Base-by-base conservation (phyloP, 1,284 basidiomycete genomes). In the Erythrobasidium hasegawianum region DNA sequence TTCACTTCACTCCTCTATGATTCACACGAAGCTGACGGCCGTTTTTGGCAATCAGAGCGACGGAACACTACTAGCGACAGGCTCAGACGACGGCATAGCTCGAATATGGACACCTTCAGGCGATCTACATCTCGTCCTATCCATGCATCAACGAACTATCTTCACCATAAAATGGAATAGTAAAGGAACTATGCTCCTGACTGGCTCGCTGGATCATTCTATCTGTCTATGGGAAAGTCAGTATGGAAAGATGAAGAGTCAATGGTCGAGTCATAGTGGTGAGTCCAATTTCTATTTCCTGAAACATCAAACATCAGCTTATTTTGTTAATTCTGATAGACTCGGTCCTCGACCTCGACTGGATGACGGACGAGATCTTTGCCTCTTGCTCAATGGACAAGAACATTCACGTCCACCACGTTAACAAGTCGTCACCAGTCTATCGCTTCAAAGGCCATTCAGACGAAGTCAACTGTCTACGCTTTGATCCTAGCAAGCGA, bases 321-420 rank as follows among this genome's bases (percentile, higher is more conserved):
- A n/a, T n/a, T n/a, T n/a, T n/a, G n/a, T n/a, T n/a, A n/a, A n/a
- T n/a, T 33, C 16, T n/a, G 22, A 26, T 67, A 84, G 87, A 86
- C 75, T 87, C 86, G 72, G 88, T 88, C 75, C 76, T 90, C 73
- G 89, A 91, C 72, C 82, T 87, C n/a, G 88, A 88, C 67, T 91
- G 89, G 89, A 72, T 90, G 38, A 83, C 84, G 64, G 85, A 88
- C 20, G 80, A 81, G 20, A 83, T 81, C 4, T 91, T 90, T 71
- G 86, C 84, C 16, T 87, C 83, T 47, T 87, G 86, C 72, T 87
- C 87, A 33, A 85, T 87, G 27, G 88, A 91, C 75, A 72, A 73
- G 57, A 65, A 64, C 8, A 69, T 73, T 18, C 72, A 75, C 38
- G 72, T 75, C 14, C 65, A 73, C 49, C 57, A 64, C 8, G 61